A percentile compares a stretch with the other conserved stretches of the same genome.
phyloP scores from a whole-genome alignment of 306 rosid genomes.

The Prosopis cineraria region DNA sequence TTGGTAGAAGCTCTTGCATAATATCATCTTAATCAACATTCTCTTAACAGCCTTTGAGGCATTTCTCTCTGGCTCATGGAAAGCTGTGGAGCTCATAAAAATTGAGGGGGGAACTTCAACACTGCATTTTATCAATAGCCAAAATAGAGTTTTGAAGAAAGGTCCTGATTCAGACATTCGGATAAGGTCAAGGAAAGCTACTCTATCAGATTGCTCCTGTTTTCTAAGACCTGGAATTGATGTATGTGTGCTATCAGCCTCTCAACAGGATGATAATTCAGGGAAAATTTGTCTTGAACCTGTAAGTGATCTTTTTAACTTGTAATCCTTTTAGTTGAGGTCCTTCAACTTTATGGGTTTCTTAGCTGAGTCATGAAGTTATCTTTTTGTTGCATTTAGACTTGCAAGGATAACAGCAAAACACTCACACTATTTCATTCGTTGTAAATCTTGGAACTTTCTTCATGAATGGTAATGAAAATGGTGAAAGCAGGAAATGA shows the following conservation, averaged over 20 bases:
- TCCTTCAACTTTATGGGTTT: slow-evolving; percentile 16
- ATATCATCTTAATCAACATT: slow-evolving; percentile 3
- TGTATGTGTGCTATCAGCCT: slow-evolving; percentile 58
- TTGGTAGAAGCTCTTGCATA: neutral
- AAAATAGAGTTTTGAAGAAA: slow-evolving; percentile 50
- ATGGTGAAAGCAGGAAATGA: slow-evolving; percentile 19
- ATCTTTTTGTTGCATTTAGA: slow-evolving; percentile 3
- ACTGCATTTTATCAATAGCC: slow-evolving; percentile 54
- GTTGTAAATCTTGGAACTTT: neutral
- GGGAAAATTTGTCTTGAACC: slow-evolving; percentile 38
- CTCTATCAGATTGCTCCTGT: slow-evolving; percentile 69
- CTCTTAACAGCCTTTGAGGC: slow-evolving; percentile 79
- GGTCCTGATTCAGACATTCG: slow-evolving; percentile 66
- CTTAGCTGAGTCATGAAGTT: slow-evolving; percentile 16
- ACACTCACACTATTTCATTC: slow-evolving; percentile 10
- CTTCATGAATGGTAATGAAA: neutral
- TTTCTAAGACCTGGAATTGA: slow-evolving; percentile 80
- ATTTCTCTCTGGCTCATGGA: slow-evolving; percentile 67
- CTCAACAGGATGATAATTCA: slow-evolving; percentile 31
- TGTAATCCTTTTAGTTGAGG: slow-evolving; percentile 16
- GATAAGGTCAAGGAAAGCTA: slow-evolving; percentile 72
- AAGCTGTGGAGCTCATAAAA: slow-evolving; percentile 60
- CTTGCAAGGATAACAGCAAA: slow-evolving; percentile 1
- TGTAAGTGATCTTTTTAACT: slow-evolving; percentile 48
- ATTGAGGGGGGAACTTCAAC: slow-evolving; percentile 58